Percentiles rank a stretch among this genome's conserved stretches.
Conservation (phyloP, 441 rosid genomes). For the Capsella rubella region DNA sequence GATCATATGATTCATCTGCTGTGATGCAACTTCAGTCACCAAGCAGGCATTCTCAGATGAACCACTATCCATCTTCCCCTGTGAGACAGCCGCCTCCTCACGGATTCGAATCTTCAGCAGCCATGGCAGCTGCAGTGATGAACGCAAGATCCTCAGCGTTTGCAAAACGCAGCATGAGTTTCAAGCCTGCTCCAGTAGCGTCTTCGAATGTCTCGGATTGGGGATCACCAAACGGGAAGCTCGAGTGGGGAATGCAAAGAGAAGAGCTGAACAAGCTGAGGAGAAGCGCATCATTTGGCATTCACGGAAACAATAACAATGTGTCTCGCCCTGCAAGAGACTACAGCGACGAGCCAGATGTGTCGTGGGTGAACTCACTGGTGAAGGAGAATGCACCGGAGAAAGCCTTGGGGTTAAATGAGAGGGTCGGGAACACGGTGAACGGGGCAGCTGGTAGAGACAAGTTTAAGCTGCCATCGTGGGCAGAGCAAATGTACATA, state of each 20-base stretch:
- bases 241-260: slow-evolving; percentile 89
- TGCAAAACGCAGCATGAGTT: slow-evolving; percentile 88
- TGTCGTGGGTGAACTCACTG: slow-evolving; percentile 86
- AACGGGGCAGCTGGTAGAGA: slow-evolving; percentile 39
- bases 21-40: slow-evolving; percentile 72
- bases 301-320: slow-evolving; percentile 52
- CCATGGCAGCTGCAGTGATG: slow-evolving; percentile 88
- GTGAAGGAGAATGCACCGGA: slow-evolving; percentile 71
- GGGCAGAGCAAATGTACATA: slow-evolving; percentile 84
- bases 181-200: slow-evolving; percentile 62
- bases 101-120: slow-evolving; percentile 80
- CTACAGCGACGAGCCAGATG: slow-evolving; percentile 73
- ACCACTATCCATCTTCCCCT: slow-evolving; percentile 75
- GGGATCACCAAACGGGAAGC: slow-evolving; percentile 81
- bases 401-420: slow-evolving; percentile 40
- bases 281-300: slow-evolving; percentile 81
- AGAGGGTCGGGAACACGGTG: slow-evolving; percentile 34
- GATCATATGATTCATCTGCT: slow-evolving; percentile 66
- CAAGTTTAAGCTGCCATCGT: slow-evolving; percentile 51
- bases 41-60: slow-evolving; percentile 62
- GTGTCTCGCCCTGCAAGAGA: slow-evolving; percentile 36
- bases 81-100: slow-evolving; percentile 54
- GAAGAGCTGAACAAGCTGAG: slow-evolving; percentile 83
- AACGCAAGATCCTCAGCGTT: slow-evolving; percentile 84
- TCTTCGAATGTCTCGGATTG: slow-evolving; percentile 67